Percentiles rank a stretch among this genome's conserved stretches.
These are phyloP conservation scores for Auriscalpium microsporum DNA, from an alignment of 768 basidiomycete genomes.

Conservation along the genomic window DNA sequence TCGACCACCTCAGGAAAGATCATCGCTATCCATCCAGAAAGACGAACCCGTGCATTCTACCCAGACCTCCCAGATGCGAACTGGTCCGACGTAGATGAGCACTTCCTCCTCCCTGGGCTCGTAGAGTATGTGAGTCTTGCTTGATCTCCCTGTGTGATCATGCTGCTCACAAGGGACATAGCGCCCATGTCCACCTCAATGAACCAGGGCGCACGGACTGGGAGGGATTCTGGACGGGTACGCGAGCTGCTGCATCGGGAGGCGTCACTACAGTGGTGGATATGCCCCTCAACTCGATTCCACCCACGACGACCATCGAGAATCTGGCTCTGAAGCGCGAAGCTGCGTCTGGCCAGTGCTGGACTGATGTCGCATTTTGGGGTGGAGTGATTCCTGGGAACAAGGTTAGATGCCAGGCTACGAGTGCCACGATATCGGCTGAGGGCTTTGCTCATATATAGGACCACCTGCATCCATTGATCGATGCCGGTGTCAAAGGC, in stretches of 20 bases:
- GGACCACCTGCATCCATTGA: conserved; percentile 67
- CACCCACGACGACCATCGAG: conserved; percentile 81
- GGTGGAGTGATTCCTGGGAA: conserved; percentile 93
- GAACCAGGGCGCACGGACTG: conserved; percentile 89
- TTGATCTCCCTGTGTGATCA: neutral
- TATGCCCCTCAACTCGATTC: conserved; percentile 97
- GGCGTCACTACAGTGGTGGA: conserved; percentile 95
- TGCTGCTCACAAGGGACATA: conserved; percentile 21
- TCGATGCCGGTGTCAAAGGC: conserved; percentile 79
- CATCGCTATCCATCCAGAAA: conserved; percentile 21
- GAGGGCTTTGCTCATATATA: conserved; percentile 21
- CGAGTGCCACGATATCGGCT: too few relatives aligned
- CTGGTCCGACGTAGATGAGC: conserved; percentile 29
- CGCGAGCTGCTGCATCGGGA: conserved; percentile 81
- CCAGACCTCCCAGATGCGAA: conserved; percentile 20
- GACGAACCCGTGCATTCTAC: conserved; percentile 12
- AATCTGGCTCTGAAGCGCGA: conserved; percentile 65
- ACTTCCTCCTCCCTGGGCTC: conserved; percentile 42
- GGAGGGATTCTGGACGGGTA: conserved; percentile 94
- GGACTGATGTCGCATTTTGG: conserved; percentile 86
- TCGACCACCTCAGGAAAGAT: conserved; percentile 34
- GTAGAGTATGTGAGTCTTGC: conserved; percentile 37
- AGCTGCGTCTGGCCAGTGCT: conserved; percentile 67
- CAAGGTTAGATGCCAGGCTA: conserved; percentile 36
- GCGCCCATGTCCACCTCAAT: conserved; percentile 89